These are phyloP conservation scores for Aspergillus hortae DNA, from an alignment of 2,329 filamentous ascomycete species.

Conservation along the genomic window DNA sequence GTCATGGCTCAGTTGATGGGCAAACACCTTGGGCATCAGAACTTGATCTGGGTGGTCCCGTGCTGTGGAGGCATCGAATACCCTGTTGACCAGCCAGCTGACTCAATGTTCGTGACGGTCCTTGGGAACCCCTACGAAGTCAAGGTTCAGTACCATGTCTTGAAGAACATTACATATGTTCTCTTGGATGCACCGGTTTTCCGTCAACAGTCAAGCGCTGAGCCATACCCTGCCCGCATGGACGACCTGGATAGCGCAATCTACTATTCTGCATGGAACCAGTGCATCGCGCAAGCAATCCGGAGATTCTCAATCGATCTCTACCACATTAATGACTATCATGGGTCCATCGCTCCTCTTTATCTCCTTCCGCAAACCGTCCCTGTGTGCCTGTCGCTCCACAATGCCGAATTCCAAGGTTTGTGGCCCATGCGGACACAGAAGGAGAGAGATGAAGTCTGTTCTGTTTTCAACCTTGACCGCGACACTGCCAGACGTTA, in stretches of 20 bases:
- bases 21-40: conserved; percentile 61
- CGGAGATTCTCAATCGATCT: conserved; percentile 60
- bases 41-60: conserved; percentile 64
- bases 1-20: conserved; percentile 70
- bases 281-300: conserved; percentile 63
- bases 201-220: conserved; percentile 58
- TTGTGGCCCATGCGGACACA: conserved; percentile 64
- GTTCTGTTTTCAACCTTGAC: conserved; percentile 61
- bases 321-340: conserved; percentile 67
- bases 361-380: conserved; percentile 62
- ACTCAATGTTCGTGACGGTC: conserved; percentile 61
- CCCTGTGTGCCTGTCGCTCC: conserved; percentile 61
- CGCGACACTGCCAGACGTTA: conserved; percentile 57
- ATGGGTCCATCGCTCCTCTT: conserved; percentile 60
- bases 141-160: conserved; percentile 60
- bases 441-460: conserved; percentile 61
- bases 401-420: conserved; percentile 68
- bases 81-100: conserved; percentile 55
- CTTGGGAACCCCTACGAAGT: conserved; percentile 60
- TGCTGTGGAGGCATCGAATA: conserved; percentile 64
- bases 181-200: conserved; percentile 65
- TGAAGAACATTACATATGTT: conserved; percentile 66
- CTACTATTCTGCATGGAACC: conserved; percentile 68
- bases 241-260: conserved; percentile 66
- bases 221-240: conserved; percentile 66